phyloP scores from a whole-genome alignment of 2,329 filamentous ascomycete species.

The Fusarium abutilonis region DNA sequence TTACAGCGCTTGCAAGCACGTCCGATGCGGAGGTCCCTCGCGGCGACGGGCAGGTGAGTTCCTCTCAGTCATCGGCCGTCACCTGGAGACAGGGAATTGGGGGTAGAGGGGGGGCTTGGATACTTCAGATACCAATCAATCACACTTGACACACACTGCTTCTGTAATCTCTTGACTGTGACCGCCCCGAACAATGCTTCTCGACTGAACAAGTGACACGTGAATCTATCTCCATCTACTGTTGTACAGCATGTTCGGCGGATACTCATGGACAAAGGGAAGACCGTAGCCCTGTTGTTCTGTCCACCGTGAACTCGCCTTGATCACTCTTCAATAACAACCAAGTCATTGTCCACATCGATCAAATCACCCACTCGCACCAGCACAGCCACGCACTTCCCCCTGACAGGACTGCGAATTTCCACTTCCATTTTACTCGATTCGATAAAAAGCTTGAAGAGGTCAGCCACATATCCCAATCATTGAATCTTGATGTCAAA shows the following conservation, averaged over 20 bases:
- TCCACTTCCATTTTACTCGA: conserved; percentile 54
- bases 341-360: conserved; percentile 44
- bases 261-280: background rate
- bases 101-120: background rate
- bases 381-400: conserved; percentile 43
- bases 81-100: background rate
- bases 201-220: background rate
- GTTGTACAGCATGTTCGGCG: background rate
- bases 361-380: conserved; percentile 46
- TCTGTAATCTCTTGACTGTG: background rate
- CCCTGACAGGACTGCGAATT: conserved; percentile 45
- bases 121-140: conserved; percentile 8
- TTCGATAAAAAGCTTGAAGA: conserved; percentile 46
- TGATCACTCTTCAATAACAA: conserved; percentile 34
- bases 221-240: background rate
- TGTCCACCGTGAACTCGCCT: background rate
- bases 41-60: background rate
- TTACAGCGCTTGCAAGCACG: conserved; percentile 22
- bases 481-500: background rate
- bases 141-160: background rate
- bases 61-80: background rate
- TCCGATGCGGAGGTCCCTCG: background rate
- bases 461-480: conserved; percentile 1
- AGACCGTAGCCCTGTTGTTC: background rate
- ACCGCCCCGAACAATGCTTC: background rate